Base-by-base conservation (phyloP, 768 basidiomycete species). In the Holtermannia corniformis region DNA sequence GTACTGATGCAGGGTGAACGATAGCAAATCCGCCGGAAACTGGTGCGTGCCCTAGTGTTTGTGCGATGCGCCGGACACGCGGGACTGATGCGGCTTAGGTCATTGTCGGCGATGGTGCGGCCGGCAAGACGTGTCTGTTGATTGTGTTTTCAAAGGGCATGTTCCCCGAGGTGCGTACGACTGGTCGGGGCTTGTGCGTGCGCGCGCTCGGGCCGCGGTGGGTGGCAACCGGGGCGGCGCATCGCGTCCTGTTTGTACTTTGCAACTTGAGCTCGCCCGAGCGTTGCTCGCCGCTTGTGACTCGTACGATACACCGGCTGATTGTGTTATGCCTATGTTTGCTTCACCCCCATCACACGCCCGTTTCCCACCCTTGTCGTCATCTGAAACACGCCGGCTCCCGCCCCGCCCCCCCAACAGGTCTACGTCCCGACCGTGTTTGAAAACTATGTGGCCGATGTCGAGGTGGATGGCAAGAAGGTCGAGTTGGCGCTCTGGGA, bases 381-480 rank as follows among this genome's bases (percentile, higher is more conserved):
- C 24, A 21, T 25, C 23, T 41, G 10, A 37, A 37, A 7, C 32
- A 16, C 32, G 7, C 10, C 32, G n/a, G n/a, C n/a, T n/a, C n/a
- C n/a, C n/a, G n/a, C 26, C 24, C 49, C 40, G 5, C 49, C 26
- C 52, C 48, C 51, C 11, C 48, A 26, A 5, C 62, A 97, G 93
- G 95, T 97, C 64, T 97, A 97, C 72, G 91, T 97, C 58, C 95
- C 95, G 47, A 99, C 95, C 54, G 95, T 99, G 48, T 99, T 97
- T 64, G 95, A 99, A 80, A 96, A 96, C 82, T 95, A 96, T 74
- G 93, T 95, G 51, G 93, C 93, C 63, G 92, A 97, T 73, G 91
- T 97, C 47, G 90, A 96, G 74, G 92, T 97, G 57, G 93, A 97
- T 68, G 88, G 88, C 63, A 97, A 93, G 78, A 88, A 92, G 71